Percentiles rank a stretch among this genome's conserved stretches.
Evolutionary conservation across 208 protist genomes (phyloP).

Genomic region (Trypanosoma avium): DNA sequence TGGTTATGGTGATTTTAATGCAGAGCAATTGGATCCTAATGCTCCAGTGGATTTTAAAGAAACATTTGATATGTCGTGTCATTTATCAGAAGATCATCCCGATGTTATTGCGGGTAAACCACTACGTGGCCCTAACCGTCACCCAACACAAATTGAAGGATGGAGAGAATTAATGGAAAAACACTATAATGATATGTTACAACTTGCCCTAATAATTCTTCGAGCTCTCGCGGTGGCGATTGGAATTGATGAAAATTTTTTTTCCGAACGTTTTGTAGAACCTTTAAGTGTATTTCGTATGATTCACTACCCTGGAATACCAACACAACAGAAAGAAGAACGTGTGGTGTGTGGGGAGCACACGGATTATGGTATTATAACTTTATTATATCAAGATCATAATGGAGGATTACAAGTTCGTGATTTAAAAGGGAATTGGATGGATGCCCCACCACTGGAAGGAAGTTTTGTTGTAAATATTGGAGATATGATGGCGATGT

Average conservation of each 20-base stretch:
- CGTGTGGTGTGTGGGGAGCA: constrained; percentile 62
- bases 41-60: constrained; percentile 66
- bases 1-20: constrained; percentile 52
- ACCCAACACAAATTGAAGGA: constrained; percentile 42
- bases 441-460: constrained; percentile 50
- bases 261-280: constrained; percentile 61
- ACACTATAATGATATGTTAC: constrained; percentile 66
- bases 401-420: constrained; percentile 61
- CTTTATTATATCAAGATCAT: constrained; percentile 74
- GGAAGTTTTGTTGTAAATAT: constrained; percentile 84
- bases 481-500: constrained; percentile 87
- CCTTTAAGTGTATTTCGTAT: constrained; percentile 74
- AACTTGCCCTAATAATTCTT: constrained; percentile 50
- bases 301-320: constrained; percentile 71
- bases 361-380: constrained; percentile 85
- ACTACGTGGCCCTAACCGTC: constrained; percentile 63
- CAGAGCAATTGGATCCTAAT: constrained; percentile 57
- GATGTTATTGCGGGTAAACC: constrained; percentile 51
- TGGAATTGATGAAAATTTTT: constrained; percentile 48
- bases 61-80: constrained; percentile 65
- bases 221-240: constrained; percentile 60
- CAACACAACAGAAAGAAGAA: constrained; percentile 32
- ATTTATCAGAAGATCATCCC: constrained; percentile 60
- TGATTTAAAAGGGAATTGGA: constrained; percentile 59
- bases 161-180: constrained; percentile 58